Base-by-base conservation (phyloP, 257 asterid species). In the Ilex asprella region DNA sequence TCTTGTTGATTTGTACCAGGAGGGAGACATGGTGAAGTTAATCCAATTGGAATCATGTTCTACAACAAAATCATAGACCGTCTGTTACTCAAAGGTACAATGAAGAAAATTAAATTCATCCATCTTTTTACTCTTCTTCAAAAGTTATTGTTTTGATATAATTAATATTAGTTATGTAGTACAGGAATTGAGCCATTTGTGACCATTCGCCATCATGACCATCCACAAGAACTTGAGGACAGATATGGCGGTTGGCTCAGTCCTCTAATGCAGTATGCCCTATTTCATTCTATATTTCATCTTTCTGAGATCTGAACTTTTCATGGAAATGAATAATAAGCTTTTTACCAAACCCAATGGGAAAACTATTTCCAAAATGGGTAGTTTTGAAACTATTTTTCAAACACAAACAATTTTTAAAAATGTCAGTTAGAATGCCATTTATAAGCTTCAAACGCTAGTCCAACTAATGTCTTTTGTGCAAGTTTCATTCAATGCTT, bases 21-120 rank as follows among this genome's bases (percentile, higher is more conserved):
- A 74, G 95, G 95, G 39, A 76, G 31, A 50, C 66, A 73, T 62
- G 95, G 95, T 52, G 71, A 62, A 35, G 77, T 89, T 62, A 89
- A 86, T 56, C 57, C 61, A 71, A 74, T 61, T 30, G 95, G 76
- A 39, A 66, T 89, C 41, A 29, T 9, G 14, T 86, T 82, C 73
- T 86, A 86, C 66, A 71, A 78, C 71, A 71, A 65, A 2, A 68
- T 89, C n/a, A 82, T 86, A 0, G 76, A 86, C 76, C 67, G 67
- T 59, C 83, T 89, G 63, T 61, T 74, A 27, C 69, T 59, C 21
- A 76, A 65, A 81, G 97, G 95, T 86, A 55, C 50, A 39, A 3
- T 35, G 10, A 31, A 7, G 29, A 11, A 35, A 11, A 49, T 6
- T 53, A 53, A 10, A 53, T 7, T 53, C 8, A 10, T 7, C 15